Conservation (phyloP, 2,329 filamentous ascomycete genomes). For the Pseudogymnoascus sp. region DNA sequence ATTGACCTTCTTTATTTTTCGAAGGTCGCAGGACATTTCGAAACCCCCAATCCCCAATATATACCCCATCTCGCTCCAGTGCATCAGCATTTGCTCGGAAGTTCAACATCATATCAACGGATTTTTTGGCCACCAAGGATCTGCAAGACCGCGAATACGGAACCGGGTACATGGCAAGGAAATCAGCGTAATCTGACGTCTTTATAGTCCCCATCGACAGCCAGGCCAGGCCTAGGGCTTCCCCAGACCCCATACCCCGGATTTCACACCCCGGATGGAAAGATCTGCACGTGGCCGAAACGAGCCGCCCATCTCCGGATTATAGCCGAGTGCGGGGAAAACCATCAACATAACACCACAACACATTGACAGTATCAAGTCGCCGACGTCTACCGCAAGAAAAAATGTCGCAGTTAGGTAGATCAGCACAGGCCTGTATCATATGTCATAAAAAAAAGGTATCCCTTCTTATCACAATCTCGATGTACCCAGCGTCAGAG, state of each 20-base stretch:
- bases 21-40: background rate
- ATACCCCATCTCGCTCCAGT: conserved; percentile 8
- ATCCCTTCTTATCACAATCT: background rate
- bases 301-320: conserved; percentile 7
- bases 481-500: background rate
- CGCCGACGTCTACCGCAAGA: background rate
- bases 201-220: background rate
- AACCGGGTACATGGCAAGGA: background rate
- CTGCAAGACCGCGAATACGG: background rate
- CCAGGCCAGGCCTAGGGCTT: background rate
- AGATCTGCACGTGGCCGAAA: background rate
- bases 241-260: background rate
- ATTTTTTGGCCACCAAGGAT: background rate
- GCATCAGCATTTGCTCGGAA: background rate
- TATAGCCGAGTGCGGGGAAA: conserved; percentile 10
- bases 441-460: conserved; percentile 10
- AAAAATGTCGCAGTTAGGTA: conserved; percentile 1
- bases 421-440: conserved; percentile 4
- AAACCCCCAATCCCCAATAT: conserved; percentile 7
- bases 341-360: conserved; percentile 1
- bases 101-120: background rate
- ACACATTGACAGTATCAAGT: background rate
- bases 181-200: background rate
- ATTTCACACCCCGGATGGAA: background rate
- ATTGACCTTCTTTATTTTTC: background rate